Evolutionary conservation across 345 rosid genomes (phyloP).

Genomic region (Gynandropsis gynandra): DNA sequence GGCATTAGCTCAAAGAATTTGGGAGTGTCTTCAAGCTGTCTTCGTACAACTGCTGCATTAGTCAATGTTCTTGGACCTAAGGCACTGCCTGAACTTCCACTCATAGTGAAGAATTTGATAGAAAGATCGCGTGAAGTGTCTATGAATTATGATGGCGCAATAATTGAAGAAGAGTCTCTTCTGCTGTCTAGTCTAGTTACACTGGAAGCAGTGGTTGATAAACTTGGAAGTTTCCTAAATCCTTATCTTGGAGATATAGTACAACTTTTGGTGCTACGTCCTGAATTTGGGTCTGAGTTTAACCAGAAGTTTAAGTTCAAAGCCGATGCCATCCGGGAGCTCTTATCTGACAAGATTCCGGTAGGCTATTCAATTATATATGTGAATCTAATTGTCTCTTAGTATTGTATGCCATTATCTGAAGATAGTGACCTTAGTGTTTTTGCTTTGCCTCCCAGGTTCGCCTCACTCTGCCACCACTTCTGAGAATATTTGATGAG

Average conservation of each 20-base stretch:
- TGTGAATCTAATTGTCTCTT: neutral
- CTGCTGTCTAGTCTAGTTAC: conserved; percentile 58
- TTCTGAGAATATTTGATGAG: conserved; percentile 51
- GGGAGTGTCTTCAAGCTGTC: conserved; percentile 69
- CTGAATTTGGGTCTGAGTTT: conserved; percentile 45
- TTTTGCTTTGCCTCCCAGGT: conserved; percentile 43
- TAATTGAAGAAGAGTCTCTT: conserved; percentile 28
- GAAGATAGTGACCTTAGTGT: conserved; percentile 4
- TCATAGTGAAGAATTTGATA: conserved; percentile 57
- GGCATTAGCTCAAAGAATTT: conserved; percentile 49
- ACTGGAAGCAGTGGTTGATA: conserved; percentile 79
- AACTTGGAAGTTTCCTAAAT: conserved; percentile 84
- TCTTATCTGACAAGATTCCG: conserved; percentile 66
- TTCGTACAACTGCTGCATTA: conserved; percentile 63
- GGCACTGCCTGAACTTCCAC: conserved; percentile 70
- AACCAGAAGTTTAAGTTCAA: conserved; percentile 59
- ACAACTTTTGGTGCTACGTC: conserved; percentile 53
- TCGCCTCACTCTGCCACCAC: conserved; percentile 75
- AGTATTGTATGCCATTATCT: neutral
- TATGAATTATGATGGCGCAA: conserved; percentile 20
- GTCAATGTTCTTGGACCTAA: conserved; percentile 79
- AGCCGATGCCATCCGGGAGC: conserved; percentile 58
- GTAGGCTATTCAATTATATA: conserved; percentile 38
- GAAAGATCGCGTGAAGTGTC: conserved; percentile 33
- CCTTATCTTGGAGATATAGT: conserved; percentile 77